Base-by-base conservation (phyloP, 2,329 filamentous ascomycete genomes). In the Pseudogymnoascus sp. region DNA sequence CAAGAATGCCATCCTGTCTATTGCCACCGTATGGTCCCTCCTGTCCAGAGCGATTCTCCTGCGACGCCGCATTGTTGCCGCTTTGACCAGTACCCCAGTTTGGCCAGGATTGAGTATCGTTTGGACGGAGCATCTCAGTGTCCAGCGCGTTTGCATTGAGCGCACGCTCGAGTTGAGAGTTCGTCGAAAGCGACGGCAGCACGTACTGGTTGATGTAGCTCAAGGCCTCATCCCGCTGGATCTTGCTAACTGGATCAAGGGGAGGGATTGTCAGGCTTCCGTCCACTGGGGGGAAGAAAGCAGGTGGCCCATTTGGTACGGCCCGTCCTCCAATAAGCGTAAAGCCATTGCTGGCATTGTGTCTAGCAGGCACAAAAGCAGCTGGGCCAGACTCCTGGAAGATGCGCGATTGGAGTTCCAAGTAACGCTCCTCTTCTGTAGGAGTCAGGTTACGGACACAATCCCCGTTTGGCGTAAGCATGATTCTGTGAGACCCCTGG, bases 391-490 rank as follows among this genome's bases (percentile, higher is more conserved):
- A 75, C 12, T 80, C 78, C 38, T 77, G 76, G 7, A 81, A 80
- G 49, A 90, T 75, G 6, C 76, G 76, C 58, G 80, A 77, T 72
- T 93, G 90, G 4, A 93, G 80, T 60, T 84, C 79, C 10, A 93
- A 77, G 67, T 89, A 92, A 4, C 82, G 81, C 35, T 86, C 79
- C 70, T 92, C 89, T 65, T 92, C 86, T 43, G 87, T 83, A 3
- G 81, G 75, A 1, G 81, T 85, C 61, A 94, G 75, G 63, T 89
- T 87, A 66, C 87, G 85, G n/a, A 93, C 79, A 71, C 88, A 90
- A 65, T 90, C 86, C 10, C 90, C 89, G 65, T 88, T 86, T 0
- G 89, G 88, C 0, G 89, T 92, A 61, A 92, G 83, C 67, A 92
- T 81, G 66, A 89, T 85, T 26, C 87, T 81, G 72, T 82, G 65